Evolutionary conservation across 805 yeast genomes (phyloP).

Genomic region (Wickerhamomyces chambardii): DNA sequence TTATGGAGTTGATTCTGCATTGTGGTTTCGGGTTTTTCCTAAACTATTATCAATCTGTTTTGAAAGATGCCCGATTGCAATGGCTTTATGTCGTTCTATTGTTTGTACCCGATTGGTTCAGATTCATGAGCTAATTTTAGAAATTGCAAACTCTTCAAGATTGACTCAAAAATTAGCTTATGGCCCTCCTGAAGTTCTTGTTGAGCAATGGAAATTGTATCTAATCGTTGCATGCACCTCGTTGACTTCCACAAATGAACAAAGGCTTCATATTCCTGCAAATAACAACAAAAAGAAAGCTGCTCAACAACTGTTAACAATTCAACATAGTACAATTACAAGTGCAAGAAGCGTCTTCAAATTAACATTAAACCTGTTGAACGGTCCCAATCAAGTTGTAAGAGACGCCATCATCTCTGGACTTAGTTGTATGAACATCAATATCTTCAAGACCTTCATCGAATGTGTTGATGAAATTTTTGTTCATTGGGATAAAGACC

Average conservation of each 20-base stretch:
- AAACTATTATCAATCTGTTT: conserved; percentile 62
- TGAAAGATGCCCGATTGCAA: conserved; percentile 81
- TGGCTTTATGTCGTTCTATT: conserved; percentile 85
- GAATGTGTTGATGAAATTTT: conserved; percentile 64
- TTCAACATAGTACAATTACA: conserved; percentile 87
- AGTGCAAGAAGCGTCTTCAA: conserved; percentile 86
- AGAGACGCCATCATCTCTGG: conserved; percentile 88
- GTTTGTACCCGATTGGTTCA: conserved; percentile 87
- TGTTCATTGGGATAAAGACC: conserved; percentile 44
- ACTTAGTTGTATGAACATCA: conserved; percentile 80
- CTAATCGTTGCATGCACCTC: conserved; percentile 89
- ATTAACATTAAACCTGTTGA: conserved; percentile 77
- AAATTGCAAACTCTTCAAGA: conserved; percentile 33
- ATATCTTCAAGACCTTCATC: conserved; percentile 74
- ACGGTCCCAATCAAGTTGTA: conserved; percentile 57
- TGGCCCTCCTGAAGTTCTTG: conserved; percentile 57
- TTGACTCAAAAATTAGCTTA: conserved; percentile 18
- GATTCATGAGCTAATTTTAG: conserved; percentile 60
- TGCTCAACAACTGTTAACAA: conserved; percentile 70
- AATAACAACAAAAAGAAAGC: conserved; percentile 51
- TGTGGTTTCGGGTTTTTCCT: conserved; percentile 93
- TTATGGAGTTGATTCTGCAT: conserved; percentile 89
- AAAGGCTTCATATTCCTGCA: conserved; percentile 58
- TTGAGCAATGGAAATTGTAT: conserved; percentile 85
- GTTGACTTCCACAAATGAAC: conserved; percentile 82